Conservation (phyloP, 2,329 filamentous ascomycete species). For the Cercospora nicotianae region DNA sequence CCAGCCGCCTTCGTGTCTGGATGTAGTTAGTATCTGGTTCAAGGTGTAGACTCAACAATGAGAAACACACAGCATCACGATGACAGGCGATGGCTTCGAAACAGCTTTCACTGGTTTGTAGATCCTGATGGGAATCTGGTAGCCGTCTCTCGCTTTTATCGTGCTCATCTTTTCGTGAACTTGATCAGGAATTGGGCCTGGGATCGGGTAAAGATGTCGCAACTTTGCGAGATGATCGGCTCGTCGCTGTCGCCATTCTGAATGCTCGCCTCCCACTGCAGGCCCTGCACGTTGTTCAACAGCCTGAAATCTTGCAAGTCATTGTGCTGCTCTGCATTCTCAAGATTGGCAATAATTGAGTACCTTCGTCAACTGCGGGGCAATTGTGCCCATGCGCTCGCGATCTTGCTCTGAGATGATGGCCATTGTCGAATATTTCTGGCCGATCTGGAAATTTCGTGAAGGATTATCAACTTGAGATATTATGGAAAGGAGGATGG, state of each 20-base stretch:
- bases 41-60: not conserved
- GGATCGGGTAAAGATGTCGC: constrained; percentile 28
- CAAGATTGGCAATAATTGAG: not conserved
- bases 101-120: constrained; percentile 16
- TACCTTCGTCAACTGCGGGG: not conserved
- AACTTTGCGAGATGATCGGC: constrained; percentile 23
- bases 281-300: not conserved
- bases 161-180: not conserved
- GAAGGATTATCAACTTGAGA: too few relatives aligned
- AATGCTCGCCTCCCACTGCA: not conserved
- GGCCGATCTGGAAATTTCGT: too few relatives aligned
- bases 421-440: too few relatives aligned
- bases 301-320: not conserved
- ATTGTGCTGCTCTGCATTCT: not conserved
- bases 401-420: not conserved
- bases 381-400: not conserved
- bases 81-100: constrained; percentile 29
- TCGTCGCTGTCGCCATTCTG: constrained; percentile 1
- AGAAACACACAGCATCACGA: constrained; percentile 38
- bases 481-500: not conserved
- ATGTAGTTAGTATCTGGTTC: not conserved
- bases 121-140: constrained; percentile 18
- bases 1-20: constrained; percentile 47
- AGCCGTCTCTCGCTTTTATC: constrained; percentile 18
- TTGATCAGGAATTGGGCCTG: constrained; percentile 18